phyloP scores from a whole-genome alignment of 2,329 filamentous ascomycete species.

The Sporothrix humicola region DNA sequence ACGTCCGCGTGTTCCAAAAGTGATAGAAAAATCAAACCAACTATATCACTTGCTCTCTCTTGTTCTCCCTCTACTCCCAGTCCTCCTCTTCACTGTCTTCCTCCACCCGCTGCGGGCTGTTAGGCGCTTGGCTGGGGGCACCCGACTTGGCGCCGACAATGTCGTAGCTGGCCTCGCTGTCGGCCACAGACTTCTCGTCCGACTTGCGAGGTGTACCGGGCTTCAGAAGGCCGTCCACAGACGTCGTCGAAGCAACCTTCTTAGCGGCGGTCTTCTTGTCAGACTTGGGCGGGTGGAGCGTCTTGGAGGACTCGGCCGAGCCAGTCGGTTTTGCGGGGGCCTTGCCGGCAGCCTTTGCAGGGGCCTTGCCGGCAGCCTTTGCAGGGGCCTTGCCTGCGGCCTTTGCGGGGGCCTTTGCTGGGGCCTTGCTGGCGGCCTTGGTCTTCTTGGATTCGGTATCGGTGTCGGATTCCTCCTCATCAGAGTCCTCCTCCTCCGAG shows the following conservation, averaged over 20 bases:
- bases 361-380: conserved; percentile 36
- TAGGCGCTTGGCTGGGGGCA: conserved; percentile 76
- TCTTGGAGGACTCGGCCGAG: conserved; percentile 64
- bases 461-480: conserved; percentile 35
- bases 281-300: conserved; percentile 59
- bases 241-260: conserved; percentile 23
- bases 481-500: conserved; percentile 61
- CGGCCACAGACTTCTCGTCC: conserved; percentile 86
- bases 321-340: conserved; percentile 46
- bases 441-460: conserved; percentile 41
- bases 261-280: conserved; percentile 37
- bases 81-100: conserved; percentile 65
- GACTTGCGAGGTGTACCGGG: conserved; percentile 68
- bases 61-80: conserved; percentile 64
- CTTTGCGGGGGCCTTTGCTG: conserved; percentile 8
- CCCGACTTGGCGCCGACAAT: conserved; percentile 81
- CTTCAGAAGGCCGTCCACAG: conserved; percentile 57
- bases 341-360: background rate
- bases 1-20: background rate
- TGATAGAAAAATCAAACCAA: conserved; percentile 22
- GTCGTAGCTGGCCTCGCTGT: conserved; percentile 96
- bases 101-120: conserved; percentile 63
- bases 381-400: conserved; percentile 29
- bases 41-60: conserved; percentile 38
- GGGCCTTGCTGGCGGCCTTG: conserved; percentile 29